These are phyloP conservation scores for Fraxinus americana DNA, from an alignment of 257 asterid genomes.

Conservation along the genomic window DNA sequence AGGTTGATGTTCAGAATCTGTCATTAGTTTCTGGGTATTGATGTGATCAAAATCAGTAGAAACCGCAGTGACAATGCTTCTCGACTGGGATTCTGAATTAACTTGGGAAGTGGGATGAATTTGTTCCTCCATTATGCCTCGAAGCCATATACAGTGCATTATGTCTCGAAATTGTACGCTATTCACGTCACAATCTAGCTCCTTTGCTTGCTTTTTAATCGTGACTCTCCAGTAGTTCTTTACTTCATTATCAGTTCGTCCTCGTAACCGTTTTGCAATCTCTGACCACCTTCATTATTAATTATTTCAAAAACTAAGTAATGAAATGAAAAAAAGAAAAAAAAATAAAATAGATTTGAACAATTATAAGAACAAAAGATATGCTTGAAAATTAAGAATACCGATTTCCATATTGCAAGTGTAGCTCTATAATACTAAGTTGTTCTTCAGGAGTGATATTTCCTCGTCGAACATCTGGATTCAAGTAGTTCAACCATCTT, in stretches of 20 bases:
- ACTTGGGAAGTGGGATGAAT: no score
- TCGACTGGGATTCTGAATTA: background rate
- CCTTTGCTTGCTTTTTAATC: slow-evolving; percentile 33
- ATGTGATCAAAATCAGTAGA: no score
- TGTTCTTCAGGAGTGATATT: slow-evolving; percentile 34
- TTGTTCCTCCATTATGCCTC: slow-evolving; percentile 7
- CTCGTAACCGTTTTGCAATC: slow-evolving; percentile 31
- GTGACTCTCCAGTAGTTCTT: slow-evolving; percentile 41
- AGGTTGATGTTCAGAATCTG: background rate
- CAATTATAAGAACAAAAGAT: no score
- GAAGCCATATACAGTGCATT: slow-evolving; percentile 24
- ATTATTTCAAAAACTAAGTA: background rate
- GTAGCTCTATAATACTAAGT: slow-evolving; percentile 26
- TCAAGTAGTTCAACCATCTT: slow-evolving; percentile 39
- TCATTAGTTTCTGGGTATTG: no score
- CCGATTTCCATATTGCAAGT: slow-evolving; percentile 37
- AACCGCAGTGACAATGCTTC: no score
- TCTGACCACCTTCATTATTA: slow-evolving; percentile 28
- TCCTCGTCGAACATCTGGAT: slow-evolving; percentile 30
- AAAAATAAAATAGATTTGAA: background rate
- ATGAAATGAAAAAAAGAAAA: no score
- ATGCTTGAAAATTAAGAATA: background rate
- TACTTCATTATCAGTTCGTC: slow-evolving; percentile 38
- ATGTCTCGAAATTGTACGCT: slow-evolving; percentile 26
- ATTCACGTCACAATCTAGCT: slow-evolving; percentile 28